These are phyloP conservation scores for Coniochaeta sp. DNA, from an alignment of 2,329 filamentous ascomycete species.

Conservation along the genomic window DNA sequence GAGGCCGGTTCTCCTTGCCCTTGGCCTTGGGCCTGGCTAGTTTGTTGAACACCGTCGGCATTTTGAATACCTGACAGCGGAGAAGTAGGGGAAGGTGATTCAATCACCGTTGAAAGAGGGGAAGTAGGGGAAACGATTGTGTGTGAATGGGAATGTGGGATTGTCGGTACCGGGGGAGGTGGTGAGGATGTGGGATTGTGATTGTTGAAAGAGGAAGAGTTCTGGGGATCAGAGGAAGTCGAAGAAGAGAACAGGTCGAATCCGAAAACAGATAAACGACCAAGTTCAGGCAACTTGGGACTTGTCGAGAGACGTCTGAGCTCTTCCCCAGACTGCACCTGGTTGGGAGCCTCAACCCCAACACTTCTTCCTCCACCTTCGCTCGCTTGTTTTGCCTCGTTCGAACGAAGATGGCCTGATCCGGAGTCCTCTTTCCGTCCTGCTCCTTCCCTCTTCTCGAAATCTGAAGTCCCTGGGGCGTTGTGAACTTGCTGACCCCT, in stretches of 20 bases:
- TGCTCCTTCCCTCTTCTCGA: neutral
- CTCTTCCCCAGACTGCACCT: slow-evolving; percentile 12
- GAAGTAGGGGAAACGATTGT: neutral
- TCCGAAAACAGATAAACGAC: slow-evolving; percentile 54
- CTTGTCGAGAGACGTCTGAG: slow-evolving; percentile 38
- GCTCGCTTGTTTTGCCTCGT: neutral
- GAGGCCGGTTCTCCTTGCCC: neutral
- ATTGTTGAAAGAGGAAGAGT: neutral
- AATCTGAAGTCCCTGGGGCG: neutral
- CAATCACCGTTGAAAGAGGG: neutral
- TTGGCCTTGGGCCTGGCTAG: neutral
- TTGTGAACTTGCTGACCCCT: neutral
- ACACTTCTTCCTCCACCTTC: neutral
- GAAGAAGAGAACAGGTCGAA: slow-evolving; percentile 45
- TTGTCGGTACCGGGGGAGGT: slow-evolving; percentile 11
- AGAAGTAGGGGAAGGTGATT: neutral
- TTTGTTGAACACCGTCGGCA: neutral
- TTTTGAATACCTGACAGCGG: neutral
- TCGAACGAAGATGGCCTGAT: neutral
- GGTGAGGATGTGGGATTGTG: slow-evolving; percentile 5
- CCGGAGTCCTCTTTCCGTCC: neutral
- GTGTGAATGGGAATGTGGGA: slow-evolving; percentile 6
- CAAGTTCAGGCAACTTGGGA: slow-evolving; percentile 50
- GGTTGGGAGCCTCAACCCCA: slow-evolving; percentile 7
- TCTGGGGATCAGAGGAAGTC: neutral